phyloP scores from a whole-genome alignment of 768 basidiomycete species.

The Suillus plorans region DNA sequence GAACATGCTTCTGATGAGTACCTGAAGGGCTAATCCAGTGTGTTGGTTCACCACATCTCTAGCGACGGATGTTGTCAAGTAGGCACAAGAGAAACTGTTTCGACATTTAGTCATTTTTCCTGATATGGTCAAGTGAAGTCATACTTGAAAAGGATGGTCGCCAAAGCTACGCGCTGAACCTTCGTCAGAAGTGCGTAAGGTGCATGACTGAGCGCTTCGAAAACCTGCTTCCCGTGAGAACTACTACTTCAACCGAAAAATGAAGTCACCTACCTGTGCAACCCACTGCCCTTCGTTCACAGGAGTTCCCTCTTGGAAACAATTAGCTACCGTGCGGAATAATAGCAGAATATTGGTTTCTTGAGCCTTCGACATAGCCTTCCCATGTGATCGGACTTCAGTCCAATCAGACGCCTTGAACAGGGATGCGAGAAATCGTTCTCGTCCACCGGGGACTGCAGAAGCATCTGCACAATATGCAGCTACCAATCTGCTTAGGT shows the following conservation, averaged over 20 bases:
- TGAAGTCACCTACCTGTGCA: slow-evolving; percentile 37
- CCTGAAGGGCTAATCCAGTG: slow-evolving; percentile 46
- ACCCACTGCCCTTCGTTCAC: slow-evolving; percentile 51
- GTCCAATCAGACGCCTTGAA: slow-evolving; percentile 71
- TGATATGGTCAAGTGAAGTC: slow-evolving; percentile 26
- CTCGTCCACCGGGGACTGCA: slow-evolving; percentile 40
- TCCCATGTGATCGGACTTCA: slow-evolving; percentile 43
- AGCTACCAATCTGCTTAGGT: slow-evolving; percentile 75
- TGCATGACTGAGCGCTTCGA: slow-evolving; percentile 50
- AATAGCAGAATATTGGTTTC: slow-evolving; percentile 86
- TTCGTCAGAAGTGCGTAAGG: slow-evolving; percentile 62
- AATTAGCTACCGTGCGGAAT: slow-evolving; percentile 78
- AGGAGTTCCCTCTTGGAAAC: slow-evolving; percentile 56
- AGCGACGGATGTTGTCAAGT: slow-evolving; percentile 43
- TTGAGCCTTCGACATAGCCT: slow-evolving; percentile 62
- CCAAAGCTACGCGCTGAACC: slow-evolving; percentile 70
- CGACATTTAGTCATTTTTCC: slow-evolving; percentile 6
- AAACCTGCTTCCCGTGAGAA: slow-evolving; percentile 43
- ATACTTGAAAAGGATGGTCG: slow-evolving; percentile 88
- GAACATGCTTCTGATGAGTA: slow-evolving; percentile 21
- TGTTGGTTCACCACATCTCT: slow-evolving; percentile 40
- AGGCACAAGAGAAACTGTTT: slow-evolving; percentile 64
- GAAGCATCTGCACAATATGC: slow-evolving; percentile 61
- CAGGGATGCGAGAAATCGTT: slow-evolving; percentile 57
- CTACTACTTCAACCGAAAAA: slow-evolving; percentile 8